A percentile compares a stretch with the other conserved stretches of the same genome.
Conservation (phyloP, 305 asterid species). For the Fraxinus sp. region DNA sequence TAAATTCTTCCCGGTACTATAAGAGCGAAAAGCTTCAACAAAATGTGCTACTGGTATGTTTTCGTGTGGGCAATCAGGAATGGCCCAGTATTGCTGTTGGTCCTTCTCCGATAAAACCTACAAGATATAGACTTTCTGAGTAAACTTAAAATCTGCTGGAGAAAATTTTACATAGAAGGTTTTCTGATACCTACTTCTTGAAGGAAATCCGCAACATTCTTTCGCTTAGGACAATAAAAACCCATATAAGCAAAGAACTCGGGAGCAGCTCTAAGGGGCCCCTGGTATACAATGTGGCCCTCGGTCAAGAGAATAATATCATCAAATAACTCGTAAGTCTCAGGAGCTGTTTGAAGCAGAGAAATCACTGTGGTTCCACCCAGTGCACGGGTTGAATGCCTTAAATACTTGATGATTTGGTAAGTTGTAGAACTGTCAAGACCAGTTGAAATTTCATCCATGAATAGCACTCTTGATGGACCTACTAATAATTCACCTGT, state of each 20-base stretch:
- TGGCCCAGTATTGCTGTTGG: constrained; percentile 89
- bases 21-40: constrained; percentile 70
- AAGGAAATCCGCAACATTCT: constrained; percentile 91
- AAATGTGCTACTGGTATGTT: constrained; percentile 62
- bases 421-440: constrained; percentile 93
- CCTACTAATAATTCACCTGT: constrained; percentile 86
- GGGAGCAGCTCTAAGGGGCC: constrained; percentile 67
- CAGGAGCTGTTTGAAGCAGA: constrained; percentile 97
- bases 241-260: constrained; percentile 80
- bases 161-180: constrained; percentile 14
- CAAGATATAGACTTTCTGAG: constrained; percentile 29
- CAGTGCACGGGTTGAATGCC: constrained; percentile 75
- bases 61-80: constrained; percentile 56
- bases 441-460: constrained; percentile 97
- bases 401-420: constrained; percentile 75
- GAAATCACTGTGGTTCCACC: constrained; percentile 81
- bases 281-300: constrained; percentile 90
- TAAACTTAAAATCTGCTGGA: constrained; percentile 1
- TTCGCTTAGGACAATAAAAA: constrained; percentile 77
- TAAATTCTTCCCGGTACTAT: constrained; percentile 58
- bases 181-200: constrained; percentile 68
- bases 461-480: constrained; percentile 76
- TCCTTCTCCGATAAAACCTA: constrained; percentile 89
- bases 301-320: constrained; percentile 81
- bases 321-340: constrained; percentile 87